Evolutionary conservation across 495 filamentous ascomycete species (phyloP).

Genomic region (Neurospora terricola): DNA sequence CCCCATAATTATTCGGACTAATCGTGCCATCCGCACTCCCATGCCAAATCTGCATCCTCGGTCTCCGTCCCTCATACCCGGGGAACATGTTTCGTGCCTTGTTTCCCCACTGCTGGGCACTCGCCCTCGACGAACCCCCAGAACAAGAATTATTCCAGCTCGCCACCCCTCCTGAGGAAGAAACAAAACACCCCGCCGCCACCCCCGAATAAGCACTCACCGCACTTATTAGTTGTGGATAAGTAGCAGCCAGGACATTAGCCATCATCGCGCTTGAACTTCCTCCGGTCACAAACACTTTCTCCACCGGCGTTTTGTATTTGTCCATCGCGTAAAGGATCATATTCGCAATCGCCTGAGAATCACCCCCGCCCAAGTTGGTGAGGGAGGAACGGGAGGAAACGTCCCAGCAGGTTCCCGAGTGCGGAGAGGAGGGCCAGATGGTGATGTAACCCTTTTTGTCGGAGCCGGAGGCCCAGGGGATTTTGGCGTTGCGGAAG

Average conservation of each 20-base stretch:
- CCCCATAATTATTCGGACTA: conserved; percentile 36
- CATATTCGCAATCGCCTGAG: conserved; percentile 35
- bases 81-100: conserved; percentile 38
- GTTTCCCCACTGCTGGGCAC: conserved; percentile 33
- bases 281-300: conserved; percentile 21
- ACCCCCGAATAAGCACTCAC: conserved; percentile 49
- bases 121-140: conserved; percentile 28
- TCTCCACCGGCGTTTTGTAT: too few species aligned
- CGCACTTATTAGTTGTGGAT: conserved; percentile 46
- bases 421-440: conserved; percentile 32
- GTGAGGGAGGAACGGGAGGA: conserved; percentile 33
- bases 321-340: conserved; percentile 23
- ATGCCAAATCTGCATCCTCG: conserved; percentile 49
- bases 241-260: conserved; percentile 49
- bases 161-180: conserved; percentile 10
- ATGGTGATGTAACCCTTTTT: conserved; percentile 47
- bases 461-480: conserved; percentile 40
- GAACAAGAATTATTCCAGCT: conserved; percentile 37
- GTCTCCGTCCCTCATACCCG: conserved; percentile 35
- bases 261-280: conserved; percentile 33
- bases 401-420: conserved; percentile 49
- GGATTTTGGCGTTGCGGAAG: conserved; percentile 39
- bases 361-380: conserved; percentile 28
- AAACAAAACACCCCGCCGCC: conserved; percentile 45
- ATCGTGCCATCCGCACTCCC: conserved; percentile 38